These are phyloP conservation scores for Phaffia australis DNA, from an alignment of 768 basidiomycete species.

Conservation along the genomic window DNA sequence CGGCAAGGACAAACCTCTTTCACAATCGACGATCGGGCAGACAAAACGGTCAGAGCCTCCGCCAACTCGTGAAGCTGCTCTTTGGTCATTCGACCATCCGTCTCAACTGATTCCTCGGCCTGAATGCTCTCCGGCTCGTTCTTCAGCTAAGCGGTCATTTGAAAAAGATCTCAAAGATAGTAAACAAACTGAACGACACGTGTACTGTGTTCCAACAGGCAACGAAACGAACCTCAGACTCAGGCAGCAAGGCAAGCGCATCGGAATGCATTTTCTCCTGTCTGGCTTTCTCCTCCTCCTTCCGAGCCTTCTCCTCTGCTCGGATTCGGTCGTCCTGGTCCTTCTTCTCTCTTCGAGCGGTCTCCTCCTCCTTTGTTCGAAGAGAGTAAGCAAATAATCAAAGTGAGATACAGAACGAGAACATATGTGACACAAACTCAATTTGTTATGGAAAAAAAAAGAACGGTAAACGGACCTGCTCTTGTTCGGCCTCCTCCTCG, in stretches of 20 bases:
- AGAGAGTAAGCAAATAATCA: constrained; percentile 9
- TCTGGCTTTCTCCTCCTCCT: constrained; percentile 39
- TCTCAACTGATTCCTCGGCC: constrained; percentile 27
- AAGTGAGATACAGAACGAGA: neutral
- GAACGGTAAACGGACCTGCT: constrained; percentile 45
- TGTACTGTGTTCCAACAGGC: constrained; percentile 29
- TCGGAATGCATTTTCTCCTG: constrained; percentile 16
- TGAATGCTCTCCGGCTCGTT: constrained; percentile 21
- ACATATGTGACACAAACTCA: neutral
- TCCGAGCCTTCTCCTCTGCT: constrained; percentile 54
- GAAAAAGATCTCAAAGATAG: constrained; percentile 12
- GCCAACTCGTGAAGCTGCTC: constrained; percentile 91
- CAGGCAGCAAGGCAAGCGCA: constrained; percentile 52
- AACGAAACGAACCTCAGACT: constrained; percentile 60
- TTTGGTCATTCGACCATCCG: constrained; percentile 84
- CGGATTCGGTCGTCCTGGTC: constrained; percentile 59
- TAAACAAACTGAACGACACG: constrained; percentile 21
- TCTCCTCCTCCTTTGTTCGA: constrained; percentile 34
- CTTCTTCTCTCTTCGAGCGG: constrained; percentile 48
- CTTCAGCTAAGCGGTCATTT: constrained; percentile 26
- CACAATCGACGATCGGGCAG: constrained; percentile 84
- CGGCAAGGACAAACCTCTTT: constrained; percentile 48
- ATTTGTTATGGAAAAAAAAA: neutral
- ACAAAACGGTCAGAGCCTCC: constrained; percentile 79
- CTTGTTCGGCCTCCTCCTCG: constrained; percentile 97